Evolutionary conservation across 441 rosid genomes (phyloP).

Genomic region (Erodium chrysanthum): DNA sequence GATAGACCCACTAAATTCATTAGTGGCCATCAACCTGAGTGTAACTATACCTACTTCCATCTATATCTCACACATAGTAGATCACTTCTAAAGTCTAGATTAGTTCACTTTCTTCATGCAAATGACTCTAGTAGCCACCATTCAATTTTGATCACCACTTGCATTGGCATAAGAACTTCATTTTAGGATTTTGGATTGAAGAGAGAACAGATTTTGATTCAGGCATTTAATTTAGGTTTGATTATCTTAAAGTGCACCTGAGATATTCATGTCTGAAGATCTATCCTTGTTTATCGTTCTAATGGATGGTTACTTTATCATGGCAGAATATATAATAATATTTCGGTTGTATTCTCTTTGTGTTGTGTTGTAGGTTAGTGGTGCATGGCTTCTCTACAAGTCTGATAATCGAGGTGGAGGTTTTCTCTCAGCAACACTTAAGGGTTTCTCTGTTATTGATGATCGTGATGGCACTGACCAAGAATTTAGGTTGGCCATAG

Average conservation of each 20-base stretch:
- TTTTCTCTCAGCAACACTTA: constrained; percentile 75
- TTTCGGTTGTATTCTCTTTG: constrained; percentile 15
- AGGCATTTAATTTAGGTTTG: no score
- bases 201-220: no score
- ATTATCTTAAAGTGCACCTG: no score
- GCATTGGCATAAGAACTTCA: no score
- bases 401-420: constrained; percentile 62
- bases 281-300: background rate
- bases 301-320: background rate
- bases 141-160: no score
- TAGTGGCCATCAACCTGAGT: background rate
- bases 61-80: background rate
- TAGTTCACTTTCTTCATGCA: no score
- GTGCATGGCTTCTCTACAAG: constrained; percentile 82
- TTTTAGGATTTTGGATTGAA: no score
- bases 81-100: no score
- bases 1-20: constrained; percentile 2
- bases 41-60: background rate
- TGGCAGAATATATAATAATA: background rate
- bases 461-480: constrained; percentile 85
- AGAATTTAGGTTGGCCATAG: constrained; percentile 76
- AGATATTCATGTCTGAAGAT: background rate
- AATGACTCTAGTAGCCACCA: no score
- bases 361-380: constrained; percentile 50
- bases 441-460: constrained; percentile 75